Base-by-base conservation (phyloP, 352 stramenopile species). In the Phytophthora fragariae region DNA sequence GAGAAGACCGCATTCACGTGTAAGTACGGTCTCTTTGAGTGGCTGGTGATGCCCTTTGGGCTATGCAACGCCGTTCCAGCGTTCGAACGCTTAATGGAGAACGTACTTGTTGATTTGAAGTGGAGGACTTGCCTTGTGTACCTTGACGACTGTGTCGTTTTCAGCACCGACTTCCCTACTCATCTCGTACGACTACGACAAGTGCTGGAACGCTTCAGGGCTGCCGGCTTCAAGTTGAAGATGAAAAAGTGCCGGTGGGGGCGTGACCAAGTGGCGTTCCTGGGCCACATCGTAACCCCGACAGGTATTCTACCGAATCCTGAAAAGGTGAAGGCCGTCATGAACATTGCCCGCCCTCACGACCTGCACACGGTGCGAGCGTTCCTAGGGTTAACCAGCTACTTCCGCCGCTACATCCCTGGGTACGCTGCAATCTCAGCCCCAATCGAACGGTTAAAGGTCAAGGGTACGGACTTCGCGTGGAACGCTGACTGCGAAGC, bases 51-150 rank as follows among this genome's bases (percentile, higher is more conserved):
- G 57, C 56, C 57, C 3, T 63, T 63, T 24, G 57, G 57, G 0
- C 46, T 65, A 0, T 65, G 46, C 5, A 65, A 65, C 31, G 59
- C 46, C 1, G 59, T 65, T 1, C 59, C 59, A 0, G 59, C 59
- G 0, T 65, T 65, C 5, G 46, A 57, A 12, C 9, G 46, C 1
- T n/a, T 65, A 0, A 57, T 63, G 57, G 35, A 63, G 9, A 63
- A 53, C 15, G 39, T 63, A 1, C 3, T 63, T 3, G 57, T 44
- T 0, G 56, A 62, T 10, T 6, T 63, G 12, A 63, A 63, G 14
- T 65, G 59, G 46, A 9, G 37, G 5, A 62, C 56, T 17, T 62
- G 37, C 5, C 14, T 65, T 0, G 59, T 65, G 8, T 65, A 65
- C 17, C 11, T 65, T 0, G 44, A 56, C 15, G 58, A 57, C 10